These are phyloP conservation scores for Ambrosia hybrid DNA, from an alignment of 140 eudicot genomes.

Conservation along the genomic window DNA sequence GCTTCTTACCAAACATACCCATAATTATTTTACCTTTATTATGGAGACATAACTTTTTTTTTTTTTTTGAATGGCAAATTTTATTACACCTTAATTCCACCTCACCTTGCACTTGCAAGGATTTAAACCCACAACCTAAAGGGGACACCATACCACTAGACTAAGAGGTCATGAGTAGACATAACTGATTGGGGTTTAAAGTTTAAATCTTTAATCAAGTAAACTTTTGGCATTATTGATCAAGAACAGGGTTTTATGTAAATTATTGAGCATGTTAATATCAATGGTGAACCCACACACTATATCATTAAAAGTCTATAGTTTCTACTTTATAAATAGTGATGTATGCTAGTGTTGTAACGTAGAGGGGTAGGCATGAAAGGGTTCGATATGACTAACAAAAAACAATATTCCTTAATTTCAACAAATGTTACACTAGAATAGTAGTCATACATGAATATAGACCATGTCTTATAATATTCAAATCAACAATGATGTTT, in stretches of 20 bases:
- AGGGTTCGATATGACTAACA: conserved; percentile 10
- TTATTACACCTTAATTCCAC: no score
- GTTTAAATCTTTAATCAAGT: conserved; percentile 16
- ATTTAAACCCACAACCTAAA: no score
- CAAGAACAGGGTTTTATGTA: conserved; percentile 9
- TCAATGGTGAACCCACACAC: conserved; percentile 17
- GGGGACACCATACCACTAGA: no score
- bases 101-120: no score
- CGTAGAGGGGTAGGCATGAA: neutral
- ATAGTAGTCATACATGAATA: neutral
- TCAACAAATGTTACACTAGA: conserved; percentile 14
- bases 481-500: neutral
- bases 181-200: neutral
- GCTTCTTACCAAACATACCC: no score
- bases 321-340: neutral
- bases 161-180: no score
- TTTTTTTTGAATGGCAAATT: no score
- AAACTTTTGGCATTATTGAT: neutral
- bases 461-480: neutral
- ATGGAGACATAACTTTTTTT: neutral
- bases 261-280: conserved; percentile 15
- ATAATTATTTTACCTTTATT: neutral
- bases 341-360: conserved; percentile 12
- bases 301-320: neutral
- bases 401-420: conserved; percentile 15